These are phyloP conservation scores for Penicillium sp. DNA, from an alignment of 2,329 filamentous ascomycete genomes.

Conservation along the genomic window DNA sequence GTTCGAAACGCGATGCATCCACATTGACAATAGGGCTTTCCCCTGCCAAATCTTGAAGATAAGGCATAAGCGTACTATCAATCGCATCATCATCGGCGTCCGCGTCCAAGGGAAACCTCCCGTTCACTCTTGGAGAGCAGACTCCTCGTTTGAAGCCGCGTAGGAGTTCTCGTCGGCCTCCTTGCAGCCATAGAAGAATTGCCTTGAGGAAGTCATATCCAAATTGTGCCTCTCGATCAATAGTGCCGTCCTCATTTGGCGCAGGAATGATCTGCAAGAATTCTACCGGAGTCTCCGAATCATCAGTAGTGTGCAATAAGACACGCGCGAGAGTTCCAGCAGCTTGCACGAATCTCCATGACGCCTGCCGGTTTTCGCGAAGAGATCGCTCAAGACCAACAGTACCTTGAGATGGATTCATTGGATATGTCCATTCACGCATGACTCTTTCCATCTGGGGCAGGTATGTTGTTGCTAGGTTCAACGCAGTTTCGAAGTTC, in stretches of 20 bases:
- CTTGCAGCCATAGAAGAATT: slow-evolving; percentile 61
- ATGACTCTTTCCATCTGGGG: slow-evolving; percentile 57
- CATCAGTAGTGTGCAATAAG: slow-evolving; percentile 29
- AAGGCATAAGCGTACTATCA: slow-evolving; percentile 58
- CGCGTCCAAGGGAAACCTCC: slow-evolving; percentile 53
- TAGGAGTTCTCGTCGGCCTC: slow-evolving; percentile 54
- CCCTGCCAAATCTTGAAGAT: slow-evolving; percentile 55
- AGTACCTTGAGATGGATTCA: slow-evolving; percentile 54
- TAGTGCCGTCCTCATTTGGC: slow-evolving; percentile 41
- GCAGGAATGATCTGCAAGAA: slow-evolving; percentile 52
- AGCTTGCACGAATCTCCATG: slow-evolving; percentile 62
- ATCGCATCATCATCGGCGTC: slow-evolving; percentile 53
- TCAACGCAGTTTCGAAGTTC: slow-evolving; percentile 43
- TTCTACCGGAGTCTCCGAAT: slow-evolving; percentile 22
- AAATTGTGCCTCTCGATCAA: slow-evolving; percentile 51
- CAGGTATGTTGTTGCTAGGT: slow-evolving; percentile 48
- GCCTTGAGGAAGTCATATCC: slow-evolving; percentile 65
- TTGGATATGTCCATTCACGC: slow-evolving; percentile 57
- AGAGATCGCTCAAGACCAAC: slow-evolving; percentile 56
- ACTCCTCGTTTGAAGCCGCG: slow-evolving; percentile 55
- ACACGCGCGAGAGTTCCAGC: slow-evolving; percentile 57
- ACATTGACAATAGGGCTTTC: slow-evolving; percentile 54
- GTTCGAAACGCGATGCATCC: slow-evolving; percentile 58
- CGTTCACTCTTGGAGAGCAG: slow-evolving; percentile 38
- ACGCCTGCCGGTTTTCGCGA: slow-evolving; percentile 54